phyloP scores from a whole-genome alignment of 2,329 filamentous ascomycete genomes.

The Colletotrichum sp. region DNA sequence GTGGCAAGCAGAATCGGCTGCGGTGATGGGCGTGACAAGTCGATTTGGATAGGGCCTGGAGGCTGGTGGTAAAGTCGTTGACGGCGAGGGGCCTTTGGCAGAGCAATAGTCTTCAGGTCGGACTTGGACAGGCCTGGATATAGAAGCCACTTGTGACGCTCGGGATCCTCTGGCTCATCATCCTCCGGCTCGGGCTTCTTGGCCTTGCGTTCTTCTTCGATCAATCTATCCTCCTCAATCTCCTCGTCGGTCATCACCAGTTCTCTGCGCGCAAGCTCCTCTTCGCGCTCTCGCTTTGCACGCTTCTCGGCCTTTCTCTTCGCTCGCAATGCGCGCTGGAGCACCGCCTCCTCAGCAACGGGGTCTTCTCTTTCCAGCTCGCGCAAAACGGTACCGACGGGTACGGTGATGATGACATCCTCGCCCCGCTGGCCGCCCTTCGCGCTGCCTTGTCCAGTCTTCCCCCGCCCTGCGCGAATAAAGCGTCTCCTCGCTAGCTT shows the following conservation, averaged over 20 bases:
- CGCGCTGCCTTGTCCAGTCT: conserved; percentile 76
- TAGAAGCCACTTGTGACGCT: conserved; percentile 80
- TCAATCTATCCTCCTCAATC: conserved; percentile 1
- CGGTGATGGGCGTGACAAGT: conserved; percentile 78
- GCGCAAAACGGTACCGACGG: conserved; percentile 87
- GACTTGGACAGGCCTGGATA: conserved; percentile 79
- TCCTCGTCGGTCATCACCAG: conserved; percentile 8
- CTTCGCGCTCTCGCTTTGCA: conserved; percentile 2
- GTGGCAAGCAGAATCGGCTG: conserved; percentile 85
- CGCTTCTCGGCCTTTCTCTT: conserved; percentile 14
- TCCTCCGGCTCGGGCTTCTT: conserved; percentile 24
- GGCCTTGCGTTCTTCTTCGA: not conserved
- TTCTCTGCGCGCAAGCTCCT: conserved; percentile 16
- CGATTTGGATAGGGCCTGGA: conserved; percentile 72
- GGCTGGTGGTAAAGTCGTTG: conserved; percentile 70
- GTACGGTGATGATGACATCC: conserved; percentile 87
- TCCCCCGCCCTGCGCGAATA: conserved; percentile 77
- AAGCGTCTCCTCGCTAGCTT: conserved; percentile 83
- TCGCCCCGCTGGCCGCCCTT: conserved; percentile 81
- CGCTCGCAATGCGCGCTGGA: conserved; percentile 20
- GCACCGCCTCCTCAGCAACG: conserved; percentile 65
- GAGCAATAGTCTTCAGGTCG: conserved; percentile 62
- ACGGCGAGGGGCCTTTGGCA: conserved; percentile 57
- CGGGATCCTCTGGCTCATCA: conserved; percentile 45
- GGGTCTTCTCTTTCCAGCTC: conserved; percentile 84